These are phyloP conservation scores for Agrocybe praecox DNA, from an alignment of 768 basidiomycete species.

Conservation along the genomic window DNA sequence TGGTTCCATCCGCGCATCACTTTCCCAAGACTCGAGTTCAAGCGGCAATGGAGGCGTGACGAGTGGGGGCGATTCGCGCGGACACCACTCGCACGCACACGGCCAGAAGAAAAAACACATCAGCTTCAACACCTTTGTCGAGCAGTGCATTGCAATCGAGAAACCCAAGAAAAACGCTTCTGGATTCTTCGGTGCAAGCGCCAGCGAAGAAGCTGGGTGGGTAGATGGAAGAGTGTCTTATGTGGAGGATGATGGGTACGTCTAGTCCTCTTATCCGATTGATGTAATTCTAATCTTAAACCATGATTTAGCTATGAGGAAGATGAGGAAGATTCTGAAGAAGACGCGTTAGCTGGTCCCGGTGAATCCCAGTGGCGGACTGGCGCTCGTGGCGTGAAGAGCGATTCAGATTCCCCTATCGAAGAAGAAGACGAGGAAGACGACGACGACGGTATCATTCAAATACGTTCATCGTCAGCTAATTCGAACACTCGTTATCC, in stretches of 20 bases:
- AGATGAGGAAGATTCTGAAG: conserved; percentile 58
- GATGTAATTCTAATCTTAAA: conserved; percentile 7
- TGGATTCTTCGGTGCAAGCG: conserved; percentile 24
- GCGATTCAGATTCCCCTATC: conserved; percentile 38
- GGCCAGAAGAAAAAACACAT: conserved; percentile 80
- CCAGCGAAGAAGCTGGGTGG: conserved; percentile 21
- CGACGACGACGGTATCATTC: conserved; percentile 54
- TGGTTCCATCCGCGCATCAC: conserved; percentile 27
- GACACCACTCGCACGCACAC: conserved; percentile 8
- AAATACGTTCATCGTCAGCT: conserved; percentile 52
- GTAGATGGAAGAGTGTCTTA: conserved; percentile 28
- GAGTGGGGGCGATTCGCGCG: conserved; percentile 21
- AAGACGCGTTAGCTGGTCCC: conserved; percentile 43
- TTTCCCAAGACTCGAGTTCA: conserved; percentile 36
- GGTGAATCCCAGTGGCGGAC: conserved; percentile 26
- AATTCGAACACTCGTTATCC: conserved; percentile 9
- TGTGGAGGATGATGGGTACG: conserved; percentile 69
- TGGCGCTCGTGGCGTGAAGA: conserved; percentile 32
- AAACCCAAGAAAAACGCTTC: conserved; percentile 54
- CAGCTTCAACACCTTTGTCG: conserved; percentile 96
- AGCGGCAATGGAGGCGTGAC: conserved; percentile 23
- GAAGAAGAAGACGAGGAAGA: conserved; percentile 37
- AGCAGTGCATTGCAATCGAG: conserved; percentile 93
- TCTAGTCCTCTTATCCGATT: conserved; percentile 15
- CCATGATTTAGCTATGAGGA: conserved; percentile 59